phyloP scores from a whole-genome alignment of 2,329 filamentous ascomycete species.

The Paecilomyces sp. region DNA sequence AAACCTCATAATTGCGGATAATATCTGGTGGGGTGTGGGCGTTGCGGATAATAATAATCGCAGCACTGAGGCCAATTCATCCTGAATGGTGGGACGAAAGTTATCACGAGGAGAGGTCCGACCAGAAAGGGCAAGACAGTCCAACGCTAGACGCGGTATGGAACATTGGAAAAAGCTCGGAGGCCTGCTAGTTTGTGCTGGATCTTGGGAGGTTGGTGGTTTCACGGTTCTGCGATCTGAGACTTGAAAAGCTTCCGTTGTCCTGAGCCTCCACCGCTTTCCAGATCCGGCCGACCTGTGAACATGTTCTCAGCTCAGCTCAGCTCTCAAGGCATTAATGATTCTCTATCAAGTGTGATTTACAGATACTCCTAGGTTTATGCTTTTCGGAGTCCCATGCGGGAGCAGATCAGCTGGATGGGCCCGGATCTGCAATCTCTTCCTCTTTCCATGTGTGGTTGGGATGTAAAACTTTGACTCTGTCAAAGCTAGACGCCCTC shows the following conservation, averaged over 20 bases:
- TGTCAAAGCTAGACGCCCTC: too few species aligned
- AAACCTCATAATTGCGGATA: background rate
- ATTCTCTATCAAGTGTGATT: background rate
- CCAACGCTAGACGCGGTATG: background rate
- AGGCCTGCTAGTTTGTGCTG: background rate
- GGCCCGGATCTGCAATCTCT: background rate
- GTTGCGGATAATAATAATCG: background rate
- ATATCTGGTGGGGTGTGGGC: background rate
- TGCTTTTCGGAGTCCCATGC: background rate
- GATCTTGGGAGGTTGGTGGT: background rate
- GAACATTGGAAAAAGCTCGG: background rate
- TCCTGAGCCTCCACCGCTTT: background rate
- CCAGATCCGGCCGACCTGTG: background rate
- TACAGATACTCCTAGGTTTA: background rate
- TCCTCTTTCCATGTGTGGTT: background rate
- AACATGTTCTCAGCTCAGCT: background rate
- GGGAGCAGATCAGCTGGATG: background rate
- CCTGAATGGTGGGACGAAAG: background rate
- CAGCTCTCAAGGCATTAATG: background rate
- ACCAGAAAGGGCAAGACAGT: background rate
- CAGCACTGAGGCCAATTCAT: background rate
- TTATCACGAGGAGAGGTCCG: background rate
- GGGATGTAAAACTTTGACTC: too few species aligned
- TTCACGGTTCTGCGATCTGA: background rate
- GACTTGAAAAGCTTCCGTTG: background rate